These are phyloP conservation scores for Pythium phragmiticola DNA, from an alignment of 352 stramenopile genomes.

Conservation along the genomic window DNA sequence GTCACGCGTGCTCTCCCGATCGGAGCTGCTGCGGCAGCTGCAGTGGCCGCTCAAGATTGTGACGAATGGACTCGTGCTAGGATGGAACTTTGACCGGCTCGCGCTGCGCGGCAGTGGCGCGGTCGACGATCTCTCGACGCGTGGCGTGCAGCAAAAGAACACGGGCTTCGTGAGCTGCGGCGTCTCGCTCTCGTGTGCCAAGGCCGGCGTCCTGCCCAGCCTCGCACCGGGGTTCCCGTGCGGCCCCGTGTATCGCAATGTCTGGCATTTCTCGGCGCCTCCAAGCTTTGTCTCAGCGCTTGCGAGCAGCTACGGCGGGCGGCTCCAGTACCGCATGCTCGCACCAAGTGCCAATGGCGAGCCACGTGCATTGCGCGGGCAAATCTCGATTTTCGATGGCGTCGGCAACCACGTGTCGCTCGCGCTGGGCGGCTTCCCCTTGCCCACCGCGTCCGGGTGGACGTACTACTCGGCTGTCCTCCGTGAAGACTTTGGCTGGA, in stretches of 20 bases:
- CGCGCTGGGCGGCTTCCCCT: constrained; percentile 48
- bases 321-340: constrained; percentile 69
- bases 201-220: constrained; percentile 37
- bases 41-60: constrained; percentile 51
- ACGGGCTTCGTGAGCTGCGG: constrained; percentile 37
- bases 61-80: constrained; percentile 57
- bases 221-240: constrained; percentile 53
- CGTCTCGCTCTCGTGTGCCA: constrained; percentile 24
- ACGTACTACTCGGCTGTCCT: constrained; percentile 64
- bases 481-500: constrained; percentile 77
- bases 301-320: constrained; percentile 49
- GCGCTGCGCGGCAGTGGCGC: constrained; percentile 12
- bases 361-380: constrained; percentile 45
- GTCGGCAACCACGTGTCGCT: constrained; percentile 39
- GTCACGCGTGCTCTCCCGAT: constrained; percentile 40
- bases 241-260: constrained; percentile 58
- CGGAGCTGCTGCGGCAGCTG: constrained; percentile 53
- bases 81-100: constrained; percentile 59
- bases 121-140: constrained; percentile 54
- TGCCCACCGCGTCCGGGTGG: constrained; percentile 44
- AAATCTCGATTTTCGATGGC: constrained; percentile 48
- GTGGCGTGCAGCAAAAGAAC: constrained; percentile 46
- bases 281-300: constrained; percentile 32
- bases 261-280: constrained; percentile 67
- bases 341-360: constrained; percentile 68